Percentiles rank a stretch among this genome's conserved stretches.
Conservation (phyloP, 2,329 filamentous ascomycete genomes). For the Curvularia eragrostidis region DNA sequence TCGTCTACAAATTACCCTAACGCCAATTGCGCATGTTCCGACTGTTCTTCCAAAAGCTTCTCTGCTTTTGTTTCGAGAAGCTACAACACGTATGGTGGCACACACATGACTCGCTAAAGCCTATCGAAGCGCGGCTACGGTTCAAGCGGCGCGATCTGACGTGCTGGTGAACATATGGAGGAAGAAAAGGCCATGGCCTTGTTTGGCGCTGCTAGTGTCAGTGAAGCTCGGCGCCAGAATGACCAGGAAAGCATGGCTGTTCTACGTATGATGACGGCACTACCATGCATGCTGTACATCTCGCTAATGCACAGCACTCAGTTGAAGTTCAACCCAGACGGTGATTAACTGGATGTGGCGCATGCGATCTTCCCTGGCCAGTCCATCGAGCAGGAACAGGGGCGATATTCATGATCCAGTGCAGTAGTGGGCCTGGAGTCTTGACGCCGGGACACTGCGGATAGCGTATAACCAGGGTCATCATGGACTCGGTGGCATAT, state of each 20-base stretch:
- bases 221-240: not conserved
- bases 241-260: not conserved
- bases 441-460: slow-evolving; percentile 10
- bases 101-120: not conserved
- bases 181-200: not conserved
- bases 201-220: not conserved
- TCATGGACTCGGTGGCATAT: not conserved
- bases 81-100: not conserved
- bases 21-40: not conserved
- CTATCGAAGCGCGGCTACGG: not conserved
- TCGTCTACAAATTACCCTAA: not conserved
- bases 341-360: not conserved
- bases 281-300: not conserved
- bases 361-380: slow-evolving; percentile 4
- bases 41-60: not conserved
- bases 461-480: slow-evolving; percentile 1
- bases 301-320: no score
- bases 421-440: not conserved
- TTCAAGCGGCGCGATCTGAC: not conserved
- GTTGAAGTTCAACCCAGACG: not conserved
- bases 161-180: not conserved
- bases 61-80: not conserved
- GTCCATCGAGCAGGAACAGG: slow-evolving; percentile 5
- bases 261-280: not conserved
- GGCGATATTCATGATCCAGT: not conserved